Conservation (phyloP, 2,329 filamentous ascomycete genomes). For the Aureobasidium sp. region DNA sequence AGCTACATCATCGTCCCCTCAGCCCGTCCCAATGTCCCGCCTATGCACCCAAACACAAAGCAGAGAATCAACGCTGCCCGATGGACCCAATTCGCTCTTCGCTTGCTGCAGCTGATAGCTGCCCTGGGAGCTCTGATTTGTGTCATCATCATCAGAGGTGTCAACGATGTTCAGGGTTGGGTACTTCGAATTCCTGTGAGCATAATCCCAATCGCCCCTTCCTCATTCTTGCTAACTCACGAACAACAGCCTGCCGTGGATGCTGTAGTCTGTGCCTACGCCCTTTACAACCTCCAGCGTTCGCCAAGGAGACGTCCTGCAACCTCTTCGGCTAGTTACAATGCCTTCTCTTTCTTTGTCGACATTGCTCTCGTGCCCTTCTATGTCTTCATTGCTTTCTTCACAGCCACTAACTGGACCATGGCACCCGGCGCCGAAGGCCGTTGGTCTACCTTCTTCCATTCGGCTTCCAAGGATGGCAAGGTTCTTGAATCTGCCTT, state of each 20-base stretch:
- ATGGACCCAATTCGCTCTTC: constrained; percentile 60
- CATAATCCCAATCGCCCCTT: constrained; percentile 10
- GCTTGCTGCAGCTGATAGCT: constrained; percentile 60
- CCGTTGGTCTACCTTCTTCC: constrained; percentile 65
- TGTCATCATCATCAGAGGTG: constrained; percentile 67
- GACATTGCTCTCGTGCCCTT: constrained; percentile 62
- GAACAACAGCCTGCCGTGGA: constrained; percentile 63
- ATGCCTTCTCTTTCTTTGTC: constrained; percentile 69
- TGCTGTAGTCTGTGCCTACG: constrained; percentile 66
- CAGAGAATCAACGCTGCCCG: constrained; percentile 62
- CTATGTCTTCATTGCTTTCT: constrained; percentile 53
- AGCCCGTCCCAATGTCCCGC: constrained; percentile 53
- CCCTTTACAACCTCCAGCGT: constrained; percentile 70
- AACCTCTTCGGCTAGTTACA: constrained; percentile 78
- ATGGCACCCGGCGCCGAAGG: constrained; percentile 37
- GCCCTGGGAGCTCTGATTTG: constrained; percentile 66
- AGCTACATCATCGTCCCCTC: constrained; percentile 59
- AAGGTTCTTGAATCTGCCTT: constrained; percentile 60
- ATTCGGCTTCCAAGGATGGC: constrained; percentile 47
- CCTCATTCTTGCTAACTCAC: background rate
- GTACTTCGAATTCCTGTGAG: constrained; percentile 70
- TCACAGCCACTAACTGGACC: constrained; percentile 47
- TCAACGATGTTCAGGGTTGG: constrained; percentile 61
- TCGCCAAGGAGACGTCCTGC: constrained; percentile 65
- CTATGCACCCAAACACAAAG: constrained; percentile 66